Percentiles rank a stretch among this genome's conserved stretches.
These are phyloP conservation scores for Trametes coccinea DNA, from an alignment of 768 basidiomycete species.

Conservation along the genomic window DNA sequence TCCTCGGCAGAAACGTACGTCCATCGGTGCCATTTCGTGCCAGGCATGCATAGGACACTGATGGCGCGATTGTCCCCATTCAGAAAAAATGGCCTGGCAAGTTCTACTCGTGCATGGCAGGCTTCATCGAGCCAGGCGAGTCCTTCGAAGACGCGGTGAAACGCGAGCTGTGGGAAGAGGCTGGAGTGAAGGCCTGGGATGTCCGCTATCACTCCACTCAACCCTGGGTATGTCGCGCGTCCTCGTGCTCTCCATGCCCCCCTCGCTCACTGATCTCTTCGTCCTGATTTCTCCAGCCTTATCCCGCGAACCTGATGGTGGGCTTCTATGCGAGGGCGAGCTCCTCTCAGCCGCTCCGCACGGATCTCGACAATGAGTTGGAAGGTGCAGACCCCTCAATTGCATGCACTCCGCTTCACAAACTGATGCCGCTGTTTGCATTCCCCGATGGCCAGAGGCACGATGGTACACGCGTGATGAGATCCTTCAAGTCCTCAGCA, in stretches of 20 bases:
- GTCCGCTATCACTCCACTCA: slow-evolving; percentile 84
- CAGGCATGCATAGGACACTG: not conserved
- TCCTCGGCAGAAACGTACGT: slow-evolving; percentile 84
- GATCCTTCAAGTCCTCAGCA: slow-evolving; percentile 62
- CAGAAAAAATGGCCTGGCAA: slow-evolving; percentile 66
- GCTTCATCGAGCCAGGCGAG: slow-evolving; percentile 94
- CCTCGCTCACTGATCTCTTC: not conserved
- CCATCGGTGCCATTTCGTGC: not conserved
- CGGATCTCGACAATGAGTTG: slow-evolving; percentile 95
- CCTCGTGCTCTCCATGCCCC: slow-evolving; percentile 1
- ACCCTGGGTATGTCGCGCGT: slow-evolving; percentile 67
- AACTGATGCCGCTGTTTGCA: not conserved
- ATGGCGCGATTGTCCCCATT: not conserved
- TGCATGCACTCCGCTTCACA: not conserved
- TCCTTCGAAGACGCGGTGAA: slow-evolving; percentile 91
- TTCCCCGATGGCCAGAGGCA: slow-evolving; percentile 57
- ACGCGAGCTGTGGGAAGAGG: slow-evolving; percentile 95
- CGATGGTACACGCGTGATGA: slow-evolving; percentile 84
- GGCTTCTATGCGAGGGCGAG: slow-evolving; percentile 85
- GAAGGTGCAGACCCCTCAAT: slow-evolving; percentile 53
- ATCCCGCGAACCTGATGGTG: slow-evolving; percentile 87
- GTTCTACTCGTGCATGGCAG: slow-evolving; percentile 84
- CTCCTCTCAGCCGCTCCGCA: slow-evolving; percentile 69
- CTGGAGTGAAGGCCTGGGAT: slow-evolving; percentile 84
- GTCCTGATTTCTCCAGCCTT: slow-evolving; percentile 56